Evolutionary conservation across 805 yeast genomes (phyloP).

Genomic region (Scheffersomyces lignosus): DNA sequence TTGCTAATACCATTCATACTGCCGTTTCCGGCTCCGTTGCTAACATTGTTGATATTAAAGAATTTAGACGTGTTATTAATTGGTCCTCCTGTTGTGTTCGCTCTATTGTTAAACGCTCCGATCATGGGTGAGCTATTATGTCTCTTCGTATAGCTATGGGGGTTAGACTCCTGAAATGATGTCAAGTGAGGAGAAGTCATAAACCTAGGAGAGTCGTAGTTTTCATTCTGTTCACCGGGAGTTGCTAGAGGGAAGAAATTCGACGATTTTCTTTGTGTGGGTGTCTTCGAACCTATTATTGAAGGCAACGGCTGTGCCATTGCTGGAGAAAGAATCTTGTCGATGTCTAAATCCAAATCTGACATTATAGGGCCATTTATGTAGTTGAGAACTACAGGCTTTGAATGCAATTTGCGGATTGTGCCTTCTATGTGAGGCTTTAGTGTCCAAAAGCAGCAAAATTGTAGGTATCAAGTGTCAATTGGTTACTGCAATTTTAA

Average conservation of each 20-base stretch:
- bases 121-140: conserved; percentile 16
- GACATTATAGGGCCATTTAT: no score
- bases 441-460: no score
- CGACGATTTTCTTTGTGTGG: conserved; percentile 11
- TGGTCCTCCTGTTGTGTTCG: conserved; percentile 1
- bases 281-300: no score
- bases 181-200: neutral
- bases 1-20: no score
- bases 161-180: no score
- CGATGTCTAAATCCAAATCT: neutral
- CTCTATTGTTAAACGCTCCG: conserved; percentile 7
- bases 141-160: conserved; percentile 5
- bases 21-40: neutral
- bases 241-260: conserved; percentile 12
- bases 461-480: no score
- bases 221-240: neutral
- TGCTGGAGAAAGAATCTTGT: neutral
- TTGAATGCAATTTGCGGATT: no score
- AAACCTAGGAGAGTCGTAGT: neutral
- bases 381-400: no score
- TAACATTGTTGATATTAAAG: neutral
- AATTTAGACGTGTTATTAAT: neutral
- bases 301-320: neutral
- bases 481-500: no score
- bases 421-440: no score